Conservation (phyloP, 306 rosid species). For the Ormosia semicastrata region DNA sequence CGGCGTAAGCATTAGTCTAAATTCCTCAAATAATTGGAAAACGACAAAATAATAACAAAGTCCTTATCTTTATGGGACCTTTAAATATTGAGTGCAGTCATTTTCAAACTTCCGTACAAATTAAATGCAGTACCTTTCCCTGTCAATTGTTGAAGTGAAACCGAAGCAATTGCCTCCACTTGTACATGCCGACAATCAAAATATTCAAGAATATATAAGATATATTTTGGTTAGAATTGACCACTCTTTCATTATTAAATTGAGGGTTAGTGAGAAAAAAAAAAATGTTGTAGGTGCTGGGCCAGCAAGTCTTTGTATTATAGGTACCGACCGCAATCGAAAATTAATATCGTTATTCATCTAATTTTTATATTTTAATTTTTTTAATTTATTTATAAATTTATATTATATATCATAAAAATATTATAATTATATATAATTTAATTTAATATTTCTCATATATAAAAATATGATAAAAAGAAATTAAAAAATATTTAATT, state of each 20-base stretch:
- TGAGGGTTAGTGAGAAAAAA: not conserved
- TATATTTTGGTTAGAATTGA: not conserved
- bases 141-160: not conserved
- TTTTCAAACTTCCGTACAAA: conserved; percentile 31
- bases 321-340: not conserved
- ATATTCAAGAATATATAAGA: not conserved
- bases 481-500: no score
- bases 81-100: conserved; percentile 11
- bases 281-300: not conserved
- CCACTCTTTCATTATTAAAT: not conserved
- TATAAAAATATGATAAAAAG: no score
- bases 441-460: no score
- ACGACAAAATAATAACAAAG: no score
- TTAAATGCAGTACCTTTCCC: conserved; percentile 19
- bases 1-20: conserved; percentile 6
- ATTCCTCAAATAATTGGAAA: conserved; percentile 36
- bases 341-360: no score
- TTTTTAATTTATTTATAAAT: no score
- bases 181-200: not conserved
- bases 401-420: no score
- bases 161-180: conserved; percentile 5
- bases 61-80: conserved; percentile 19
- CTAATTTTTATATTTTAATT: no score
- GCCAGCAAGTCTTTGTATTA: not conserved
- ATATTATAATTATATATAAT: no score